These are phyloP conservation scores for Alternaria metachromatica DNA, from an alignment of 2,329 filamentous ascomycete genomes.

Conservation along the genomic window DNA sequence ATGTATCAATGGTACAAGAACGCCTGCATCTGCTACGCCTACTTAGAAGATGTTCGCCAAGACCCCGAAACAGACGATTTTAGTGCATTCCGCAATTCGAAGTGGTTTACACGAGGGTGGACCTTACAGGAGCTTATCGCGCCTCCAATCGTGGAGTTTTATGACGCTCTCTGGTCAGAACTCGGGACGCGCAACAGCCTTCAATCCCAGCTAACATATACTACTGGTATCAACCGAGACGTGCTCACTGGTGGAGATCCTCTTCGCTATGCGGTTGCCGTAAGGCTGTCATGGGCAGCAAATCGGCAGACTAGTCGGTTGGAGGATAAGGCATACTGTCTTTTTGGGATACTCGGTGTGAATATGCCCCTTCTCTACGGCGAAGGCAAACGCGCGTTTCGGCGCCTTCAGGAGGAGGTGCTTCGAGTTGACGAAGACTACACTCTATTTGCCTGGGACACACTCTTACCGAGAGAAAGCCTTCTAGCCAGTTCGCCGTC, in stretches of 20 bases:
- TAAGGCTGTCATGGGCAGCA: background rate
- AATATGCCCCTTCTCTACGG: background rate
- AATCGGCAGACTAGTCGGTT: background rate
- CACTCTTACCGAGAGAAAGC: background rate
- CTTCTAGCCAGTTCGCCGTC: background rate
- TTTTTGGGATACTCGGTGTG: background rate
- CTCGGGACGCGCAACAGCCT: background rate
- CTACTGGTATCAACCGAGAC: background rate
- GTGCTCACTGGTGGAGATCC: background rate
- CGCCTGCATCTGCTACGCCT: background rate
- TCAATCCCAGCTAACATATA: accelerated
- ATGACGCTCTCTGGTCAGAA: background rate
- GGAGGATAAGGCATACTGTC: background rate
- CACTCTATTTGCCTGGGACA: background rate
- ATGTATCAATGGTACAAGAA: background rate
- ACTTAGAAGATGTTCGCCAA: background rate
- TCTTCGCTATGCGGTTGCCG: background rate
- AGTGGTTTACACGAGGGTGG: background rate
- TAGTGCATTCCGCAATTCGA: background rate
- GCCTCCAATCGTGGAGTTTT: background rate
- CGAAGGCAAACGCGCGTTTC: background rate
- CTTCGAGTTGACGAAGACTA: background rate
- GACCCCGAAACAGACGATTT: background rate
- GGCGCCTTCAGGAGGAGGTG: background rate
- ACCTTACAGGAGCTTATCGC: background rate